These are phyloP conservation scores for Trichocladium uniseriatum DNA, from an alignment of 495 filamentous ascomycete species.

Conservation along the genomic window DNA sequence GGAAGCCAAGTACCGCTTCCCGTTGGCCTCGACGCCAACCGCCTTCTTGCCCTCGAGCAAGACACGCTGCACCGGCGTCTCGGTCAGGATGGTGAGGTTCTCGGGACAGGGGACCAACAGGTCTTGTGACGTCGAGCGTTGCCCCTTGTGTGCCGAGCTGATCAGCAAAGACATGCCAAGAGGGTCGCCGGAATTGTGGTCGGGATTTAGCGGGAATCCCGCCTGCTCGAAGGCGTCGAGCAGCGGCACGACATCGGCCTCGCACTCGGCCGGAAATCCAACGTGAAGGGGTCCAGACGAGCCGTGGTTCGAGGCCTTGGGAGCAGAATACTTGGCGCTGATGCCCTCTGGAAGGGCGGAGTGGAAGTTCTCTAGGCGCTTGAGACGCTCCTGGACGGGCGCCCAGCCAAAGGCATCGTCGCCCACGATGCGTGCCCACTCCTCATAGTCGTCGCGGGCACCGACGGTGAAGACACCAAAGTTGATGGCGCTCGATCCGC, in stretches of 20 bases:
- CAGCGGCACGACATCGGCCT: constrained; percentile 34
- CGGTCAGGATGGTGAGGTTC: constrained; percentile 45
- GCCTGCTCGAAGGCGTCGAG: constrained; percentile 36
- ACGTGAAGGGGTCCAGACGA: constrained; percentile 37
- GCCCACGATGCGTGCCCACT: constrained; percentile 35
- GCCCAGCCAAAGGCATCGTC: constrained; percentile 45
- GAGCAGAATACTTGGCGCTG: constrained; percentile 28
- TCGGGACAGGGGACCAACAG: constrained; percentile 33
- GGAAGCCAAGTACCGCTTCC: constrained; percentile 33
- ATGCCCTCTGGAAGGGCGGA: constrained; percentile 25
- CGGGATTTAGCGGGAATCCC: constrained; percentile 42
- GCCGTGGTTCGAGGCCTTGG: constrained; percentile 39
- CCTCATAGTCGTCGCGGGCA: constrained; percentile 50
- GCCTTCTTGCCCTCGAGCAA: constrained; percentile 43
- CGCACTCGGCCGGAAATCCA: constrained; percentile 40
- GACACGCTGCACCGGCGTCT: constrained; percentile 41
- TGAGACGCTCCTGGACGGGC: constrained; percentile 39
- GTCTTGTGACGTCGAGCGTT: constrained; percentile 44
- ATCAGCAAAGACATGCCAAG: constrained; percentile 45
- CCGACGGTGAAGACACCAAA: constrained; percentile 52
- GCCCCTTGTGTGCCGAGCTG: constrained; percentile 39
- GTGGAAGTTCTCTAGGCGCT: constrained; percentile 47
- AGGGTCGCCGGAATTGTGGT: constrained; percentile 53
- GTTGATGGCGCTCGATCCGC: constrained; percentile 55
- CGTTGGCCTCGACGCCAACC: constrained; percentile 40